phyloP scores from a whole-genome alignment of 2,329 filamentous ascomycete species.

The Colletotrichum sojae region DNA sequence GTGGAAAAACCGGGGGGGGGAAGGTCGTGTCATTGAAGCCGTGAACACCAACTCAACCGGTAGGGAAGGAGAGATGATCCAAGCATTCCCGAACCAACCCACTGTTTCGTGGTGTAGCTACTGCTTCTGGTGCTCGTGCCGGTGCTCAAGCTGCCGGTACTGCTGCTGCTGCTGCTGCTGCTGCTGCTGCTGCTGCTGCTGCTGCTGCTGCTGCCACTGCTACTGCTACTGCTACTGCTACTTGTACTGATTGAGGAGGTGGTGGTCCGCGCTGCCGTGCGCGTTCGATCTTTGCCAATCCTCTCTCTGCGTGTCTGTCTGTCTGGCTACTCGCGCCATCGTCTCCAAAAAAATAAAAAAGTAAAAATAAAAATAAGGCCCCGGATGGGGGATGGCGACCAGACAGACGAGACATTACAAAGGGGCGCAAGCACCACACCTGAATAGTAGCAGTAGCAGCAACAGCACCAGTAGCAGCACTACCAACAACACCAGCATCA shows the following conservation, averaged over 20 bases:
- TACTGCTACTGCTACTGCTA: conserved; percentile 3
- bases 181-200: neutral
- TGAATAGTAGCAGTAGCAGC: neutral
- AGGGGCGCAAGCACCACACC: conserved; percentile 19
- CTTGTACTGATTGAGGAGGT: neutral
- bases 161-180: neutral
- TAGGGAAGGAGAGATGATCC: conserved; percentile 26
- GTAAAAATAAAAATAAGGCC: conserved; percentile 4
- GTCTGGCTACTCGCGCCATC: conserved; percentile 19
- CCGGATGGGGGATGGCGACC: conserved; percentile 37
- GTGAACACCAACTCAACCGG: conserved; percentile 32
- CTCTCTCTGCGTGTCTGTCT: neutral
- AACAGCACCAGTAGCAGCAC: neutral
- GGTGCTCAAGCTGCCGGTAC: neutral
- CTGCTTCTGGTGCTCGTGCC: too few species aligned
- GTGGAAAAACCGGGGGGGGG: conserved; percentile 25
- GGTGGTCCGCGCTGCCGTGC: too few species aligned
- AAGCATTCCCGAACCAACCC: conserved; percentile 26
- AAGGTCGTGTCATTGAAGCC: conserved; percentile 37
- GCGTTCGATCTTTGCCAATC: too few species aligned
- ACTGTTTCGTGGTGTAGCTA: too few species aligned
- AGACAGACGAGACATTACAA: conserved; percentile 32
- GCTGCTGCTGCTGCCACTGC: neutral
- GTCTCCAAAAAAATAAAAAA: conserved; percentile 9
- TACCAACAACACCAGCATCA: conserved; percentile 1